Evolutionary conservation across 2,329 filamentous ascomycete species (phyloP).

Genomic region (Alternaria gaisen): DNA sequence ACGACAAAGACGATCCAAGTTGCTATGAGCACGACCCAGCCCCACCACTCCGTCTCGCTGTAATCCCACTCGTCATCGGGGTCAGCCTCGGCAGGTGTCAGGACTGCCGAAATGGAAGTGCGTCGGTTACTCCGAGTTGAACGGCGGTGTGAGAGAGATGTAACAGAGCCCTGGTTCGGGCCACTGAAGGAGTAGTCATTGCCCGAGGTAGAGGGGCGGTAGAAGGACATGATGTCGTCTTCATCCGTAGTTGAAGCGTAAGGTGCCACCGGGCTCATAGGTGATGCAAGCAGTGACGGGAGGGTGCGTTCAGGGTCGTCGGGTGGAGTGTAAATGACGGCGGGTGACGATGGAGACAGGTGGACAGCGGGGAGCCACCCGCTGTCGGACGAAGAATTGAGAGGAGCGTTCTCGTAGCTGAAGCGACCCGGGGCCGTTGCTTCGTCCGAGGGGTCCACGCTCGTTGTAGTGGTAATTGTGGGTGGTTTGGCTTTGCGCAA

Average conservation of each 20-base stretch:
- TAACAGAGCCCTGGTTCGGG: slow-evolving; percentile 26
- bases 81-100: slow-evolving; percentile 35
- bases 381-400: slow-evolving; percentile 47
- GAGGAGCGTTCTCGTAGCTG: slow-evolving; percentile 50
- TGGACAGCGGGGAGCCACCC: slow-evolving; percentile 33
- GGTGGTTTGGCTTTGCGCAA: slow-evolving; percentile 34
- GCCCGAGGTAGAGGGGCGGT: slow-evolving; percentile 49
- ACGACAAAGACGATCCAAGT: slow-evolving; percentile 97
- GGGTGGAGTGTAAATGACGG: slow-evolving; percentile 7
- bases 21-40: slow-evolving; percentile 87
- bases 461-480: slow-evolving; percentile 29
- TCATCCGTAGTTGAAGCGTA: slow-evolving; percentile 83
- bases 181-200: slow-evolving; percentile 53
- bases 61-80: slow-evolving; percentile 79
- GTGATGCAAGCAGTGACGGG: slow-evolving; percentile 48
- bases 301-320: slow-evolving; percentile 34
- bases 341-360: slow-evolving; percentile 26
- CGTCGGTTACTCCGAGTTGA: slow-evolving; percentile 39
- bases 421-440: slow-evolving; percentile 41
- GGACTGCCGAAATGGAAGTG: slow-evolving; percentile 33
- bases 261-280: slow-evolving; percentile 63
- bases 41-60: slow-evolving; percentile 96
- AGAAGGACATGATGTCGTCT: slow-evolving; percentile 76
- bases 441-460: slow-evolving; percentile 25
- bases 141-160: slow-evolving; percentile 42